Conservation (phyloP, 2,329 filamentous ascomycete species). For the Hysterium pulicare region DNA sequence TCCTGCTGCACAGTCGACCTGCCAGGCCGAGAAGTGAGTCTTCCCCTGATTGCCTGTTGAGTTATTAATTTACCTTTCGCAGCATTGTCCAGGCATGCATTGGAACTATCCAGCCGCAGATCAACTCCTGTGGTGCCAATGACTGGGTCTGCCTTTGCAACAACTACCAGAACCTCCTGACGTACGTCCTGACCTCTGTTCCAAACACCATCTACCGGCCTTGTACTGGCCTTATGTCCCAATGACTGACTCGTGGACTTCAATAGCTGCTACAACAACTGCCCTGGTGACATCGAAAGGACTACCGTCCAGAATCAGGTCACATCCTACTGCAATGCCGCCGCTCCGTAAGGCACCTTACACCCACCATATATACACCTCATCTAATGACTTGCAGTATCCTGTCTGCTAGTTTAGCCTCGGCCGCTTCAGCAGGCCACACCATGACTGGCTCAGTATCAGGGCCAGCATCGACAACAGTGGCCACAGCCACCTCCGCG, state of each 20-base stretch:
- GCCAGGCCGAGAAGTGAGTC: conserved; percentile 38
- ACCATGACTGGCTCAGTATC: not conserved
- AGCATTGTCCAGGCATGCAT: conserved; percentile 54
- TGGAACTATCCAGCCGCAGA: conserved; percentile 37
- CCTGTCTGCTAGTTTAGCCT: conserved; percentile 6
- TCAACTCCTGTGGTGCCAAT: conserved; percentile 44
- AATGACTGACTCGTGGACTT: too few species aligned
- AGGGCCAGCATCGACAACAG: not conserved
- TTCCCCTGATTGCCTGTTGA: not conserved
- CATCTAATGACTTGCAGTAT: conserved; percentile 7
- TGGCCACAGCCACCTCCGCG: not conserved
- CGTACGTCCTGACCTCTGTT: conserved; percentile 31
- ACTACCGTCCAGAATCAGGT: conserved; percentile 33
- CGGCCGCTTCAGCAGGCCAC: conserved; percentile 2
- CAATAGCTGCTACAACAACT: conserved; percentile 61
- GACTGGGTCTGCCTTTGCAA: conserved; percentile 59
- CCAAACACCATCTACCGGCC: too few species aligned
- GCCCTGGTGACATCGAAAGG: conserved; percentile 48
- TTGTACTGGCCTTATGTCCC: too few species aligned
- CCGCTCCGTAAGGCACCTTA: conserved; percentile 32
- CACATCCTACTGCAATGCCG: conserved; percentile 41
- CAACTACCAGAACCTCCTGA: conserved; percentile 52
- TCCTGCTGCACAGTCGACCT: conserved; percentile 19
- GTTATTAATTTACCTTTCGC: conserved; percentile 2
- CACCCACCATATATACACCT: conserved; percentile 9